Percentiles rank a stretch among this genome's conserved stretches.
phyloP scores from a whole-genome alignment of 2,329 filamentous ascomycete genomes.

The Lasiodiplodia sp. region DNA sequence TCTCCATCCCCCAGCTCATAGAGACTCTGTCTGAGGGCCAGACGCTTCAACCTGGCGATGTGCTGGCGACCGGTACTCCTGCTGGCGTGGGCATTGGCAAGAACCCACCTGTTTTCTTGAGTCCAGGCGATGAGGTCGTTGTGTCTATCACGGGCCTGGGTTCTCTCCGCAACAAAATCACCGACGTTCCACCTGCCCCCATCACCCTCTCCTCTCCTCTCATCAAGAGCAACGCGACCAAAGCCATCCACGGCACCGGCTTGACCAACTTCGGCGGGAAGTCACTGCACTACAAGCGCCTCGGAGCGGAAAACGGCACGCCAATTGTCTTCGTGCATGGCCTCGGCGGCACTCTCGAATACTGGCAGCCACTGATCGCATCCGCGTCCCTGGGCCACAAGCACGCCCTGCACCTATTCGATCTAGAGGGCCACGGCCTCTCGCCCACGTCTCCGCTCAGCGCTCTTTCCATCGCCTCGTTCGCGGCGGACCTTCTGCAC shows the following conservation, averaged over 20 bases:
- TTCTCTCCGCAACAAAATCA: slow-evolving; percentile 48
- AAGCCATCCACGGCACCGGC: not conserved
- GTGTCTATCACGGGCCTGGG: slow-evolving; percentile 43
- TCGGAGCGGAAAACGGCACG: not conserved
- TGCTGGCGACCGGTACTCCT: slow-evolving; percentile 56
- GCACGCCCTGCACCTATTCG: slow-evolving; percentile 52
- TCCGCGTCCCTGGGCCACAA: not conserved
- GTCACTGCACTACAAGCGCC: not conserved
- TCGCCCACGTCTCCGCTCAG: slow-evolving; percentile 59
- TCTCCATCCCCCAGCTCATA: slow-evolving; percentile 56
- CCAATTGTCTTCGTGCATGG: slow-evolving; percentile 63
- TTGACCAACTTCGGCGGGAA: not conserved
- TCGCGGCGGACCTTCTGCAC: slow-evolving; percentile 51
- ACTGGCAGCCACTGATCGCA: slow-evolving; percentile 42
- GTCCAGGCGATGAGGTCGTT: slow-evolving; percentile 51
- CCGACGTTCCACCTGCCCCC: slow-evolving; percentile 44
- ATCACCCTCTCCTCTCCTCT: slow-evolving; percentile 36
- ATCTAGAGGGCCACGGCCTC: slow-evolving; percentile 64
- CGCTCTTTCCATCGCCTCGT: slow-evolving; percentile 52
- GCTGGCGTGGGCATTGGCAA: slow-evolving; percentile 58
- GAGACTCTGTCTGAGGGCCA: slow-evolving; percentile 54
- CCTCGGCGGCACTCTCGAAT: slow-evolving; percentile 56
- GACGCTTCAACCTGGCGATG: slow-evolving; percentile 53
- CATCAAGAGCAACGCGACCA: not conserved
- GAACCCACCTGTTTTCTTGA: slow-evolving; percentile 41